Percentiles rank a stretch among this genome's conserved stretches.
Conservation (phyloP, 495 filamentous ascomycete genomes). For the Annulohypoxylon bovei region DNA sequence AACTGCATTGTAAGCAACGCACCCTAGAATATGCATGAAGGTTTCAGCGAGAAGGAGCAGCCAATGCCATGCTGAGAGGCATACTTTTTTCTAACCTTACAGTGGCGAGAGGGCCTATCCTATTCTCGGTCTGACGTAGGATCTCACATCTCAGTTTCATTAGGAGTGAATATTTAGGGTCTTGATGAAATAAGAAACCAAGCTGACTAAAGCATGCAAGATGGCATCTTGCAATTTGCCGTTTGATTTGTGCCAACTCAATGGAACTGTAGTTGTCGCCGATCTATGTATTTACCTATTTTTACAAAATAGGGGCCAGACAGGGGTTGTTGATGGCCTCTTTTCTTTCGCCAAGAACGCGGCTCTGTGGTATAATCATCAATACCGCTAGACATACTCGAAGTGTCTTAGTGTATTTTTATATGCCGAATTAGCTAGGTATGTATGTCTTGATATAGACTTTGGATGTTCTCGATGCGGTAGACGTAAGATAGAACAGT, state of each 20-base stretch:
- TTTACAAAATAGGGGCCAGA: conserved; percentile 19
- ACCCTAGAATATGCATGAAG: conserved; percentile 2
- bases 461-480: neutral
- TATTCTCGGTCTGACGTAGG: conserved; percentile 28
- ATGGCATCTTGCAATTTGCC: conserved; percentile 9
- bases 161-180: conserved; percentile 17
- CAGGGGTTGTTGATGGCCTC: neutral
- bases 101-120: conserved; percentile 7
- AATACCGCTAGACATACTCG: neutral
- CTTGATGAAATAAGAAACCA: conserved; percentile 23
- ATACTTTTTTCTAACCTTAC: conserved; percentile 16
- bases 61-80: conserved; percentile 32
- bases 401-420: conserved; percentile 7
- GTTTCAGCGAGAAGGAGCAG: conserved; percentile 30
- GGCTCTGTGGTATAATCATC: neutral
- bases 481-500: neutral
- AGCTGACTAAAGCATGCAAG: conserved; percentile 3
- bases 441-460: neutral
- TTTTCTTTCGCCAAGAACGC: neutral
- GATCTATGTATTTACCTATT: conserved; percentile 19
- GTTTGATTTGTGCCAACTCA: conserved; percentile 11
- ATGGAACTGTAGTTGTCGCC: conserved; percentile 5
- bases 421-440: neutral
- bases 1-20: conserved; percentile 16
- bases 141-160: conserved; percentile 24